A percentile compares a stretch with the other conserved stretches of the same genome.
Conservation (phyloP, 768 basidiomycete species). For the Austroboletus festivus region DNA sequence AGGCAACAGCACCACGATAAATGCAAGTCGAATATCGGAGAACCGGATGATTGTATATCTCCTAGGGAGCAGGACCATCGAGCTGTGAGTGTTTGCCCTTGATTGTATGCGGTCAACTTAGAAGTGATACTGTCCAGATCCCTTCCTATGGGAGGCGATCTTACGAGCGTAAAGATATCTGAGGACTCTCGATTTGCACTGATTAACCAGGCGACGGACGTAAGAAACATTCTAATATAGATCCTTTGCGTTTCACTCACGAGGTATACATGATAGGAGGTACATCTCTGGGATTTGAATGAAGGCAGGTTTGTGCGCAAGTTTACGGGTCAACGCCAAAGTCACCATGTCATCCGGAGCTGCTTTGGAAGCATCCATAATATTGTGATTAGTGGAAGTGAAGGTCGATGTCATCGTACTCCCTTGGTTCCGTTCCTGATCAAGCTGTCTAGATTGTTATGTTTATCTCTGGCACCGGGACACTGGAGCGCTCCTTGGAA, state of each 20-base stretch:
- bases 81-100: conserved; percentile 51
- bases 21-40: conserved; percentile 39
- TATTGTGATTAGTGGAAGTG: conserved; percentile 90
- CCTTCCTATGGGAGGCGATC: conserved; percentile 67
- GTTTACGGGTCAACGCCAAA: conserved; percentile 83
- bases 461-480: conserved; percentile 96
- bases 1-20: conserved; percentile 32
- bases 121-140: conserved; percentile 44
- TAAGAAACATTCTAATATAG: conserved; percentile 37
- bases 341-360: conserved; percentile 81
- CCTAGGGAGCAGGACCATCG: conserved; percentile 60
- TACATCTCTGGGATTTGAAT: conserved; percentile 82
- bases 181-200: conserved; percentile 83
- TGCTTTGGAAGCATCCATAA: conserved; percentile 90
- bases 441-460: conserved; percentile 63
- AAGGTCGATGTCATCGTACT: conserved; percentile 58
- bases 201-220: conserved; percentile 84
- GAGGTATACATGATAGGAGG: conserved; percentile 55
- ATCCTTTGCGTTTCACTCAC: conserved; percentile 4
- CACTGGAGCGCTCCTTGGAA: conserved; percentile 75
- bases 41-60: conserved; percentile 77
- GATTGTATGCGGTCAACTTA: conserved; percentile 7
- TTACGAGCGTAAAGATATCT: conserved; percentile 86
- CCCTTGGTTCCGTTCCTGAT: conserved; percentile 8
- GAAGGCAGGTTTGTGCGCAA: conserved; percentile 68